Conservation (phyloP, 371 early-diverging fungal species). For the Funneliformis caledonium region DNA sequence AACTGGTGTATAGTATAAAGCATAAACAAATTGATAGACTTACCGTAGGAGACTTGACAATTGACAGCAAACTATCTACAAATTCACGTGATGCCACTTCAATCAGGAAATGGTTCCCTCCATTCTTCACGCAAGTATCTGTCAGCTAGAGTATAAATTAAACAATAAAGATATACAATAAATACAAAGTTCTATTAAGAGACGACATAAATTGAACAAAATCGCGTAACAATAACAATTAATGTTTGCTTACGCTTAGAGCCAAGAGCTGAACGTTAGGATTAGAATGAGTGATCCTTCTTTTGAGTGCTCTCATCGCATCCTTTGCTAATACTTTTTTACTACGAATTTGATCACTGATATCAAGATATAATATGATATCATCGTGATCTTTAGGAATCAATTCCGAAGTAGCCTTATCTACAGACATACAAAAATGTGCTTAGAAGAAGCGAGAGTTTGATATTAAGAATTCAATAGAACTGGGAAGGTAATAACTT, state of each 20-base stretch:
- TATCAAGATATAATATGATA: slow-evolving; percentile 79
- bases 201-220: neutral
- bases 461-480: neutral
- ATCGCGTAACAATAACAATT: neutral
- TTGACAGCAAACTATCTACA: slow-evolving; percentile 75
- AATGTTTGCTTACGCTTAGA: slow-evolving; percentile 66
- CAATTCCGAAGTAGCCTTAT: slow-evolving; percentile 89
- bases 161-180: neutral
- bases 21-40: slow-evolving; percentile 42
- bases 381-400: slow-evolving; percentile 86
- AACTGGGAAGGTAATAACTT: slow-evolving; percentile 10
- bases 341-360: slow-evolving; percentile 88
- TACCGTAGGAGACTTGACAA: slow-evolving; percentile 62
- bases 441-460: neutral
- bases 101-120: slow-evolving; percentile 81
- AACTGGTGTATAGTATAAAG: neutral
- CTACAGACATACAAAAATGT: slow-evolving; percentile 48
- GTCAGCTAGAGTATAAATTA: slow-evolving; percentile 59
- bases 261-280: slow-evolving; percentile 93
- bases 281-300: slow-evolving; percentile 81
- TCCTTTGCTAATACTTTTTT: slow-evolving; percentile 82
- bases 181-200: neutral
- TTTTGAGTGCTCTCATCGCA: slow-evolving; percentile 74
- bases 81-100: slow-evolving; percentile 91
- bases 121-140: slow-evolving; percentile 94